Evolutionary conservation across 2,329 filamentous ascomycete species (phyloP).

Genomic region (Nannizziopsis arthrosporioides): DNA sequence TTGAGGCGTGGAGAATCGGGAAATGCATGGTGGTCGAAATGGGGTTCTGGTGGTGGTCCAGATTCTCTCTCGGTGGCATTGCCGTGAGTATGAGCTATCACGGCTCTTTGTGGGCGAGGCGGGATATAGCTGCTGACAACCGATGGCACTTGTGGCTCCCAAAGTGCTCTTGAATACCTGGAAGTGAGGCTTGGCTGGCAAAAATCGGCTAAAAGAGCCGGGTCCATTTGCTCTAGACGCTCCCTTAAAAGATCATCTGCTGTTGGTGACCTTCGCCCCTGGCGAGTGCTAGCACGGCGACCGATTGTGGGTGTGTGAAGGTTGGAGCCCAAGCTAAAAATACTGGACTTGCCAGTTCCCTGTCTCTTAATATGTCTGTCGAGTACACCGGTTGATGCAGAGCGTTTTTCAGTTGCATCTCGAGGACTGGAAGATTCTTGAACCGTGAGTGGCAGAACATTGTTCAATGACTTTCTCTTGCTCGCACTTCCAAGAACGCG

Average conservation of each 20-base stretch:
- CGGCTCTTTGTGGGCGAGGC: background rate
- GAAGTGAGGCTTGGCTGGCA: slow-evolving; percentile 4
- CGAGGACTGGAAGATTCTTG: background rate
- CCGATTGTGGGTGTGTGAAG: slow-evolving; percentile 9
- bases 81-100: background rate
- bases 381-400: slow-evolving; percentile 1
- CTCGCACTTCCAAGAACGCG: slow-evolving; percentile 3
- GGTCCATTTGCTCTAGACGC: slow-evolving; percentile 12
- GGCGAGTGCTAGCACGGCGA: slow-evolving; percentile 8
- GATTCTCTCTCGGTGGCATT: slow-evolving; percentile 10
- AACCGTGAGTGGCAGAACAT: background rate
- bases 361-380: slow-evolving; percentile 5
- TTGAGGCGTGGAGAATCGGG: slow-evolving; percentile 14
- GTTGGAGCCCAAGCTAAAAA: slow-evolving; percentile 1
- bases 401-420: background rate
- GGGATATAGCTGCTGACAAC: background rate
- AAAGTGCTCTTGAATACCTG: background rate
- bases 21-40: slow-evolving; percentile 14
- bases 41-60: slow-evolving; percentile 2
- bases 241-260: slow-evolving; percentile 13
- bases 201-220: slow-evolving; percentile 11
- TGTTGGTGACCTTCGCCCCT: background rate
- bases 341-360: slow-evolving; percentile 2
- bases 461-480: slow-evolving; percentile 9
- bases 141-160: background rate